Percentiles rank a stretch among this genome's conserved stretches.
These are phyloP conservation scores for Medakamo hakoo DNA, from an alignment of 139 green algal species.

Conservation along the genomic window DNA sequence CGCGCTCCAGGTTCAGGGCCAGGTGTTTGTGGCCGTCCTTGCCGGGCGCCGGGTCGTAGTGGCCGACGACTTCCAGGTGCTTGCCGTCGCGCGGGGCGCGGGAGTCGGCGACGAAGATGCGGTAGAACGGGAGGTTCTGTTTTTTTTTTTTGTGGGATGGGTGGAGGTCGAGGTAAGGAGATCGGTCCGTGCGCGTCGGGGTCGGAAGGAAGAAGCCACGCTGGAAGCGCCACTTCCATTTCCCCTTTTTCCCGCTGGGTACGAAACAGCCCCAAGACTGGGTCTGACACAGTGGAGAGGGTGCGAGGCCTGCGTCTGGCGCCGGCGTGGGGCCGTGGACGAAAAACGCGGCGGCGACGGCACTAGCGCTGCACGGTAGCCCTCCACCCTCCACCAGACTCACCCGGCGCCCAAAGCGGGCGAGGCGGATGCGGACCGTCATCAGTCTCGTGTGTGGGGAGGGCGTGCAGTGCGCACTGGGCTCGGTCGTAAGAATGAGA, in stretches of 20 bases:
- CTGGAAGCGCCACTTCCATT: too few relatives aligned
- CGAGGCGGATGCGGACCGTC: constrained; percentile 57
- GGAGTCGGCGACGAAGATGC: constrained; percentile 59
- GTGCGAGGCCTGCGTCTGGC: neutral
- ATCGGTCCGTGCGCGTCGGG: neutral
- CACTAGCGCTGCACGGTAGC: too few relatives aligned
- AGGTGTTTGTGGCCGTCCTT: constrained; percentile 75
- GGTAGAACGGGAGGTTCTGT: constrained; percentile 66
- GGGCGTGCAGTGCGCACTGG: too few relatives aligned
- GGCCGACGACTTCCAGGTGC: constrained; percentile 62
- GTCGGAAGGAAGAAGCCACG: neutral
- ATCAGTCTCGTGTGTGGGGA: too few relatives aligned
- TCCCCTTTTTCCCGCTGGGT: too few relatives aligned
- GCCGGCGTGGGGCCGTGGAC: neutral
- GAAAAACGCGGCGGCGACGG: too few relatives aligned
- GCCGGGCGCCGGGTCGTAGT: constrained; percentile 68
- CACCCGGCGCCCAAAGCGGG: constrained; percentile 49
- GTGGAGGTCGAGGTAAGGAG: too few relatives aligned
- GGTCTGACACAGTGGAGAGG: neutral
- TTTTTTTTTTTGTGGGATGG: too few relatives aligned
- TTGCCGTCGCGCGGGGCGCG: constrained; percentile 44
- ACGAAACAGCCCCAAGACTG: too few relatives aligned
- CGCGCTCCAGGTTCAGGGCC: constrained; percentile 52
- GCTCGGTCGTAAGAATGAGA: too few relatives aligned
- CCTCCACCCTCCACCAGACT: neutral